These are phyloP conservation scores for Trichaptum fuscoviolaceum DNA, from an alignment of 768 basidiomycete species.

Conservation along the genomic window DNA sequence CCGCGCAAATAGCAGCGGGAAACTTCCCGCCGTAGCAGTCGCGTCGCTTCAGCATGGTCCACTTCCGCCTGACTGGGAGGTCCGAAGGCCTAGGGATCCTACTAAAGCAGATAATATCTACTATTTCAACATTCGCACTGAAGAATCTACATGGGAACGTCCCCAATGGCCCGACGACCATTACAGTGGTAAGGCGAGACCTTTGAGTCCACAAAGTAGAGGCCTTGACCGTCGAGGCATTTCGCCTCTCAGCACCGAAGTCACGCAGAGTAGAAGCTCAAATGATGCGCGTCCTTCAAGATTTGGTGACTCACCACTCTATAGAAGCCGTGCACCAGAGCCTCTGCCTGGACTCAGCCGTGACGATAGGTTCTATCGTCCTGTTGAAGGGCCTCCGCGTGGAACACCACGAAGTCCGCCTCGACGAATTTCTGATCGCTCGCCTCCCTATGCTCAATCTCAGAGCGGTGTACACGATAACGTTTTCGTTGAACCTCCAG, in stretches of 20 bases:
- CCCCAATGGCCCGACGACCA: slow-evolving; percentile 29
- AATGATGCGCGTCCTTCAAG: slow-evolving; percentile 20
- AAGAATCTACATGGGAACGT: slow-evolving; percentile 53
- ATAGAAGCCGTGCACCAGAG: slow-evolving; percentile 19
- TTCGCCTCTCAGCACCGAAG: slow-evolving; percentile 20
- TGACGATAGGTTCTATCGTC: slow-evolving; percentile 64
- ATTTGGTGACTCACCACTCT: slow-evolving; percentile 23
- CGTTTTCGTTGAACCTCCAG: not conserved
- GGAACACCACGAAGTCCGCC: slow-evolving; percentile 2
- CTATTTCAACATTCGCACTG: slow-evolving; percentile 54
- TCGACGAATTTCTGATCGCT: slow-evolving; percentile 10
- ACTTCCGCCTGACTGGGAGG: slow-evolving; percentile 60
- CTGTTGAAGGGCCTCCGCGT: slow-evolving; percentile 25
- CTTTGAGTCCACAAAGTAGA: slow-evolving; percentile 16
- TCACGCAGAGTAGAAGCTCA: slow-evolving; percentile 18
- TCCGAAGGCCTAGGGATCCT: slow-evolving; percentile 34
- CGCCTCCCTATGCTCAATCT: slow-evolving; percentile 11
- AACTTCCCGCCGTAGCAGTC: slow-evolving; percentile 10
- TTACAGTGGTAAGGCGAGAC: not conserved
- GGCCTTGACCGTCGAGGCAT: slow-evolving; percentile 22
- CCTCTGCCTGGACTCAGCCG: slow-evolving; percentile 35
- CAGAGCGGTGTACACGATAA: slow-evolving; percentile 5
- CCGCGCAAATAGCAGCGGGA: slow-evolving; percentile 29
- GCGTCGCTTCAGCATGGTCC: slow-evolving; percentile 24
- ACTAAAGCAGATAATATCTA: slow-evolving; percentile 44